A percentile compares a stretch with the other conserved stretches of the same genome.
Conservation (phyloP, 495 filamentous ascomycete genomes). For the Penicillium riverlandense region DNA sequence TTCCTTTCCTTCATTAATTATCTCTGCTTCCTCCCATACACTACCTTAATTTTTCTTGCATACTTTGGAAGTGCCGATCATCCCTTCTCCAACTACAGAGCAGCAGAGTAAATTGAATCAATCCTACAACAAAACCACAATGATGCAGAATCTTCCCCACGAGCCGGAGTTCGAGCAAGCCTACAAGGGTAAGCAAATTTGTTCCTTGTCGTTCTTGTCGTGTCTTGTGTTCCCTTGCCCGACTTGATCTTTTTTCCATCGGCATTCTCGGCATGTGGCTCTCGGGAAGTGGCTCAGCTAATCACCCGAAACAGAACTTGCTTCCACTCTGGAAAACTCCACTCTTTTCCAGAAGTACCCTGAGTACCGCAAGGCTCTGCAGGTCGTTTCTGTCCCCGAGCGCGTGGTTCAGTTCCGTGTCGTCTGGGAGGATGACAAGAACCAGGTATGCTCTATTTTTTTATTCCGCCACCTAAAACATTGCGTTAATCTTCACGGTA, state of each 20-base stretch:
- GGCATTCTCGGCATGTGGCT: conserved; percentile 19
- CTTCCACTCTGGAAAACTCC: conserved; percentile 86
- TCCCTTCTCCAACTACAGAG: conserved; percentile 2
- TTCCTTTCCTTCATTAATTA: not conserved
- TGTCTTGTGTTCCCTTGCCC: not conserved
- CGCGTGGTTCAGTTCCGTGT: conserved; percentile 96
- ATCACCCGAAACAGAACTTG: conserved; percentile 64
- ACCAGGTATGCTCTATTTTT: conserved; percentile 25
- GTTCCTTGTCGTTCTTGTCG: not conserved
- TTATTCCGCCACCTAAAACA: not conserved
- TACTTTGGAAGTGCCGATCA: conserved; percentile 6
- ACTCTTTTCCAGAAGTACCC: conserved; percentile 89
- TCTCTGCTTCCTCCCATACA: conserved; percentile 2
- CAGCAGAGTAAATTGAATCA: not conserved
- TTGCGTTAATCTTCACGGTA: conserved; percentile 18
- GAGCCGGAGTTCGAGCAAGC: conserved; percentile 99
- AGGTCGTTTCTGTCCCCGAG: conserved; percentile 86
- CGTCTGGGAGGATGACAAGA: conserved; percentile 90
- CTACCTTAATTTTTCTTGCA: not conserved
- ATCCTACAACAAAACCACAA: not conserved
- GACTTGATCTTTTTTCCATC: conserved; percentile 6
- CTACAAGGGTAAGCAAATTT: conserved; percentile 68
- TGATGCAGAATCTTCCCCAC: conserved; percentile 75
- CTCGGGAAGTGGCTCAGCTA: conserved; percentile 17
- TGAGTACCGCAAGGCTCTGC: conserved; percentile 85